Percentiles rank a stretch among this genome's conserved stretches.
These are phyloP conservation scores for Bacterosira constricta DNA, from an alignment of 108 stramenopile genomes.

Conservation along the genomic window DNA sequence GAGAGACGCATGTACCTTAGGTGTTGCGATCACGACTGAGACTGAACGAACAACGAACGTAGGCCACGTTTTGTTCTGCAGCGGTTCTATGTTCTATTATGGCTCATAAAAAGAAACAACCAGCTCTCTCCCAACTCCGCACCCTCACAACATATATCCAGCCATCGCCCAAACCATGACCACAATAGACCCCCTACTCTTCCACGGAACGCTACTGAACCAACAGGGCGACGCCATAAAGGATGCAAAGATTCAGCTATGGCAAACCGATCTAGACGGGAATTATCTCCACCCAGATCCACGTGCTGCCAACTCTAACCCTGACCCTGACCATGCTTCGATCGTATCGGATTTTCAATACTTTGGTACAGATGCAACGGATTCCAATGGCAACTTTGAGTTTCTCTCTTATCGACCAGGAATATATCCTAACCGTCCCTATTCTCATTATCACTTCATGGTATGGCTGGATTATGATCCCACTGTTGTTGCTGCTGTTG, in stretches of 20 bases:
- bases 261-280: conserved; percentile 15
- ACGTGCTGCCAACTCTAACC: background rate
- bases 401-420: conserved; percentile 10
- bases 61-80: no score
- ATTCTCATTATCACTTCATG: conserved; percentile 16
- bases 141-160: no score
- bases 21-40: no score
- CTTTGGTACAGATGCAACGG: conserved; percentile 16
- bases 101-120: no score
- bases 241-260: conserved; percentile 8
- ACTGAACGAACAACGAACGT: no score
- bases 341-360: conserved; percentile 20
- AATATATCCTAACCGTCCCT: background rate
- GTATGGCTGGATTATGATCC: conserved; percentile 19
- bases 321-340: background rate
- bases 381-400: background rate
- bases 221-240: conserved; percentile 2
- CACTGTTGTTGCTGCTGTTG: no score
- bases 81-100: no score
- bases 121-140: no score
- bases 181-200: no score
- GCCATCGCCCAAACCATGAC: no score
- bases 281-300: conserved; percentile 11
- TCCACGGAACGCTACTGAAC: conserved; percentile 17
- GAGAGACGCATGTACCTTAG: no score